A percentile compares a stretch with the other conserved stretches of the same genome.
Evolutionary conservation across 805 yeast species (phyloP).

Genomic region (Wickerhamomyces silvicola): DNA sequence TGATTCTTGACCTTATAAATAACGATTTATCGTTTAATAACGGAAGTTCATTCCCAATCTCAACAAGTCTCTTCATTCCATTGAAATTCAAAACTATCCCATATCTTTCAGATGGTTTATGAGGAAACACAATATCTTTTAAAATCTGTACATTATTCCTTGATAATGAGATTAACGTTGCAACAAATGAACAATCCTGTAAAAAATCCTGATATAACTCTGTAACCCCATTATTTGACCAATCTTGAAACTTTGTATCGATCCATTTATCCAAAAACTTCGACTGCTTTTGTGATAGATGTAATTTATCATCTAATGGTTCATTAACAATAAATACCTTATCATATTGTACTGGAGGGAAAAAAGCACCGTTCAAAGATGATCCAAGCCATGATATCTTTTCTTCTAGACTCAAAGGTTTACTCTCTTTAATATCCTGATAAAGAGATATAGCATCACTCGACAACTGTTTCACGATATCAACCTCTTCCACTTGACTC

Average conservation of each 20-base stretch:
- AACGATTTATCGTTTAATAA: conserved; percentile 14
- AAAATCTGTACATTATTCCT: conserved; percentile 14
- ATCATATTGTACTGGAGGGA: conserved; percentile 9
- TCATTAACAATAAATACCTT: neutral
- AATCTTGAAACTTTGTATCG: conserved; percentile 5
- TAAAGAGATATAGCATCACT: conserved; percentile 4
- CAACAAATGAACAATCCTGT: conserved; percentile 74
- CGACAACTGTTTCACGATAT: neutral
- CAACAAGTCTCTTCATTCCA: conserved; percentile 43
- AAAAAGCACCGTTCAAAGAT: conserved; percentile 6
- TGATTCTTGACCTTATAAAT: conserved; percentile 12
- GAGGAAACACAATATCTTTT: conserved; percentile 10
- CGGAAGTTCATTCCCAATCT: conserved; percentile 44
- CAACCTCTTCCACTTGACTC: conserved; percentile 2
- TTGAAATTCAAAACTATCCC: conserved; percentile 41
- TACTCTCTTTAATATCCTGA: conserved; percentile 2
- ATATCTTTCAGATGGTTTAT: conserved; percentile 25
- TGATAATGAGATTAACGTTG: conserved; percentile 51
- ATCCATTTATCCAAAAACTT: conserved; percentile 7
- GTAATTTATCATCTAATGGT: conserved; percentile 2
- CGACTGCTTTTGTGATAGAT: conserved; percentile 10
- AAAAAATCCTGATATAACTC: conserved; percentile 42
- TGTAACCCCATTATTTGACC: conserved; percentile 17
- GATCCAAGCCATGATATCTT: conserved; percentile 14
- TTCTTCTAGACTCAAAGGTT: conserved; percentile 4